A percentile compares a stretch with the other conserved stretches of the same genome.
Conservation (phyloP, 2,329 filamentous ascomycete species). For the Alternaria burnsii region DNA sequence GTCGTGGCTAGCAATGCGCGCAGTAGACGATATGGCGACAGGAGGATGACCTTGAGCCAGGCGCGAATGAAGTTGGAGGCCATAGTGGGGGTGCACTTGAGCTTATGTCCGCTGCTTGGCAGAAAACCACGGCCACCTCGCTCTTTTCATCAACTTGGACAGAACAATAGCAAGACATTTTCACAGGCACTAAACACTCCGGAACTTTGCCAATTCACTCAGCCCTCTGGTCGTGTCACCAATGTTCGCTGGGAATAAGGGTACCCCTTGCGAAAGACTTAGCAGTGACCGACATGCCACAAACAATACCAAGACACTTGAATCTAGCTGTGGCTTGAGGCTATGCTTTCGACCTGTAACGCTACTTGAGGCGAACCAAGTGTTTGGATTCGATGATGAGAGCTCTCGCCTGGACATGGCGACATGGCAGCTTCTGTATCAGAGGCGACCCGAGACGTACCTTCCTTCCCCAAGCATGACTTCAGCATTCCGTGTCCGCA, state of each 20-base stretch:
- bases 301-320: slow-evolving; percentile 10
- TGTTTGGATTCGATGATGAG: background rate
- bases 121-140: slow-evolving; percentile 7
- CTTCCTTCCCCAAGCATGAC: background rate
- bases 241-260: background rate
- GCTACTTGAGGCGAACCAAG: background rate
- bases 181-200: background rate
- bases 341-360: background rate
- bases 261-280: background rate
- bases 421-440: slow-evolving; percentile 1
- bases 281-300: background rate
- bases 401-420: background rate
- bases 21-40: slow-evolving; percentile 22
- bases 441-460: background rate
- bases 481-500: background rate
- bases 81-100: slow-evolving; percentile 25
- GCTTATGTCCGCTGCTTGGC: slow-evolving; percentile 24
- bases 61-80: slow-evolving; percentile 25
- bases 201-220: background rate
- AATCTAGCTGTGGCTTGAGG: background rate
- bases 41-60: slow-evolving; percentile 22
- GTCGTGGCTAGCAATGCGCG: slow-evolving; percentile 11
- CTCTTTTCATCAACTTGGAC: slow-evolving; percentile 17
- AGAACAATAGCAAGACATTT: slow-evolving; percentile 28
- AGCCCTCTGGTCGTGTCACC: background rate